Conservation (phyloP, 495 filamentous ascomycete genomes). For the Tuber microsphaerosporum region DNA sequence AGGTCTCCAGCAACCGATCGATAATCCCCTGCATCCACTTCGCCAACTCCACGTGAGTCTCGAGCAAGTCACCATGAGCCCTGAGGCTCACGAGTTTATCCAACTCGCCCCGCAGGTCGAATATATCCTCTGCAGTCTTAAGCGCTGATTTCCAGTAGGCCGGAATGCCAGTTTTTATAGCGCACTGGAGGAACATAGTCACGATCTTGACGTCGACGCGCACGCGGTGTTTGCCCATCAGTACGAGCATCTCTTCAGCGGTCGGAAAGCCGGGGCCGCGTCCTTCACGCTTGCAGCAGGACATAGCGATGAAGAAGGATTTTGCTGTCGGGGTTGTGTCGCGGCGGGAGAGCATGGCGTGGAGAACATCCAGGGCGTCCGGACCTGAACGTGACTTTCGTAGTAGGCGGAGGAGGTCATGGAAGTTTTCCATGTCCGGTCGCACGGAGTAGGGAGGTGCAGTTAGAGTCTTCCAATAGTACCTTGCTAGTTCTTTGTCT, state of each 20-base stretch:
- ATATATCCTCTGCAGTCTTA: slow-evolving; percentile 16
- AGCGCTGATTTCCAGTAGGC: slow-evolving; percentile 15
- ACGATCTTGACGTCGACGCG: slow-evolving; percentile 28
- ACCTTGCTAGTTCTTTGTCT: slow-evolving; percentile 16
- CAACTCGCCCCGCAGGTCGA: slow-evolving; percentile 19
- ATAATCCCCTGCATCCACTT: not conserved
- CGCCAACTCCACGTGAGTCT: slow-evolving; percentile 10
- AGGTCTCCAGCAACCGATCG: not conserved
- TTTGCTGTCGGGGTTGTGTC: not conserved
- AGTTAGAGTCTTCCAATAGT: slow-evolving; percentile 1
- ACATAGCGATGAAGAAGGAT: slow-evolving; percentile 20
- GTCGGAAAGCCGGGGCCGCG: slow-evolving; percentile 16
- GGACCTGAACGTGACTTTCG: not conserved
- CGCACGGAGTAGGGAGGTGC: not conserved
- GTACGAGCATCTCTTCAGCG: slow-evolving; percentile 14
- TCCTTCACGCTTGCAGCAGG: slow-evolving; percentile 28
- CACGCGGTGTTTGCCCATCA: slow-evolving; percentile 12
- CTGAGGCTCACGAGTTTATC: slow-evolving; percentile 16
- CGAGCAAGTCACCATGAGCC: slow-evolving; percentile 16
- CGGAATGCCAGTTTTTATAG: slow-evolving; percentile 11
- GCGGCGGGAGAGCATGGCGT: not conserved
- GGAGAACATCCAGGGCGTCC: not conserved
- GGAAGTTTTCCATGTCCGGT: not conserved
- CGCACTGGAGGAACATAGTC: slow-evolving; percentile 31
- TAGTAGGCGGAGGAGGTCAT: not conserved